Conservation (phyloP, 2,329 filamentous ascomycete genomes). For the Plenodomus tracheiphilus region DNA sequence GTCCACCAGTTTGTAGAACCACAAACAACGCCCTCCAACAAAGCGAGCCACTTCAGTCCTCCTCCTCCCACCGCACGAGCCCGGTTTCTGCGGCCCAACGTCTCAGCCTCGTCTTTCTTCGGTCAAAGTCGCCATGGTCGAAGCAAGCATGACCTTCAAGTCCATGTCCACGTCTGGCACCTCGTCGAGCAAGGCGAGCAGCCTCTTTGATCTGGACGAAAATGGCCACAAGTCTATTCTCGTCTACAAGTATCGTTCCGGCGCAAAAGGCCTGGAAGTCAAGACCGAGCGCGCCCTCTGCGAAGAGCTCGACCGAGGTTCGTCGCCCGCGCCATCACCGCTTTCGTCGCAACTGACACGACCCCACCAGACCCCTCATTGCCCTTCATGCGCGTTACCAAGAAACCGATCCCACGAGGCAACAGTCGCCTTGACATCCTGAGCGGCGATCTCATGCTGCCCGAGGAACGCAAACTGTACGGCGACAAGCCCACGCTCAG, state of each 20-base stretch:
- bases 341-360: constrained; percentile 22
- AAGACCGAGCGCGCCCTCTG: constrained; percentile 52
- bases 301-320: constrained; percentile 42
- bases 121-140: constrained; percentile 15
- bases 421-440: constrained; percentile 52
- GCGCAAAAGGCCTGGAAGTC: constrained; percentile 43
- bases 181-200: constrained; percentile 42
- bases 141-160: constrained; percentile 47
- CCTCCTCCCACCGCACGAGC: constrained; percentile 12
- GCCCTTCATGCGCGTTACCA: constrained; percentile 49
- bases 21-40: constrained; percentile 18
- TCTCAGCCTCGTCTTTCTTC: constrained; percentile 33
- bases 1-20: constrained; percentile 21
- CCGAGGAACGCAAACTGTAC: constrained; percentile 42
- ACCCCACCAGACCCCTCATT: constrained; percentile 44
- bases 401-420: constrained; percentile 51
- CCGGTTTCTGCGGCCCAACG: constrained; percentile 20
- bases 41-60: constrained; percentile 4
- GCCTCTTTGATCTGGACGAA: constrained; percentile 50
- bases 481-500: constrained; percentile 52
- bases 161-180: constrained; percentile 48
- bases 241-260: constrained; percentile 51
- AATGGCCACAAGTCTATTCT: constrained; percentile 49
- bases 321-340: constrained; percentile 11
- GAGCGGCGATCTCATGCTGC: constrained; percentile 48